Evolutionary conservation across 2,329 filamentous ascomycete species (phyloP).

Genomic region (Boeremia exigua): DNA sequence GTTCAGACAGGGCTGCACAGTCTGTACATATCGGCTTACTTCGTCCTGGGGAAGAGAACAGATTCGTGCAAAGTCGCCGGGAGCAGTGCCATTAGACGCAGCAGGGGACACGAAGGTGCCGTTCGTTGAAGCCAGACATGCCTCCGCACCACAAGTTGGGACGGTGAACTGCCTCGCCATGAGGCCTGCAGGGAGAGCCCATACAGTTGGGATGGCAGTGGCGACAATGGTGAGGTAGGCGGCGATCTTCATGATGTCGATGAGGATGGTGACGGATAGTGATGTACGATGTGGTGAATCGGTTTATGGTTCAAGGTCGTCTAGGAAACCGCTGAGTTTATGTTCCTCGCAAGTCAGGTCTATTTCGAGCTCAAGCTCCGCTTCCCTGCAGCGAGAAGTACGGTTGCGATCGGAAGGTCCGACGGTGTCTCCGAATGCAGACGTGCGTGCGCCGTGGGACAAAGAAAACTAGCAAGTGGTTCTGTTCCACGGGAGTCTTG

Average conservation of each 20-base stretch:
- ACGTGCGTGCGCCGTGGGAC: constrained; percentile 22
- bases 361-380: constrained; percentile 19
- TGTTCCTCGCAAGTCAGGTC: constrained; percentile 3
- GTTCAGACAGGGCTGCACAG: constrained; percentile 28
- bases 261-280: neutral
- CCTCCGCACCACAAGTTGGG: constrained; percentile 25
- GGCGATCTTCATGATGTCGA: constrained; percentile 18
- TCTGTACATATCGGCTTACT: constrained; percentile 21
- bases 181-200: constrained; percentile 13
- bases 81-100: constrained; percentile 8
- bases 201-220: constrained; percentile 13
- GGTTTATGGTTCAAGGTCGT: constrained; percentile 8
- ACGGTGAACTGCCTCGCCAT: constrained; percentile 5
- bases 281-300: neutral
- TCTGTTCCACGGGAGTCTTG: constrained; percentile 5
- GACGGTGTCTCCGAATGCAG: constrained; percentile 21
- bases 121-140: constrained; percentile 19
- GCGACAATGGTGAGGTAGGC: constrained; percentile 15
- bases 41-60: constrained; percentile 25
- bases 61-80: constrained; percentile 17
- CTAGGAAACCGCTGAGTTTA: constrained; percentile 8
- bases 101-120: constrained; percentile 14
- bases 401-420: constrained; percentile 19
- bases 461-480: constrained; percentile 19
- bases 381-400: constrained; percentile 18